Evolutionary conservation across 1,284 basidiomycete species (phyloP).

Genomic region (Heterobasidion occidentale): DNA sequence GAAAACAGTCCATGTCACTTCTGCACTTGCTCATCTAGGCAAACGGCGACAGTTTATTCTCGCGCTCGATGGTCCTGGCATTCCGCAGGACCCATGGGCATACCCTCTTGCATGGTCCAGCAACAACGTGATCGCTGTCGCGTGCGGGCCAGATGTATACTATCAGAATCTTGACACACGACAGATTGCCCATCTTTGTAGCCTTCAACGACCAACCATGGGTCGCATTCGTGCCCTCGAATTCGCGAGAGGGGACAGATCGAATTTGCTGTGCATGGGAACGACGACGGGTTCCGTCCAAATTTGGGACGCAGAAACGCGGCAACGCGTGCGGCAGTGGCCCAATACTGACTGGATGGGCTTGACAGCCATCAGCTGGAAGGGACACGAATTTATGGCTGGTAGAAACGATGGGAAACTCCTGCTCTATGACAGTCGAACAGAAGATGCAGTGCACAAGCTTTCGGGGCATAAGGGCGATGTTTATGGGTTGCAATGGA

Average conservation of each 20-base stretch:
- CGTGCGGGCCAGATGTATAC: constrained; percentile 38
- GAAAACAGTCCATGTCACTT: constrained; percentile 25
- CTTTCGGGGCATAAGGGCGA: constrained; percentile 30
- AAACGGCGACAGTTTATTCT: constrained; percentile 37
- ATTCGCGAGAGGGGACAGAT: constrained; percentile 25
- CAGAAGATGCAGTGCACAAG: constrained; percentile 18
- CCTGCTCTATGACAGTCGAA: constrained; percentile 29
- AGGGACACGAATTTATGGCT: constrained; percentile 28
- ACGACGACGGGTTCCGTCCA: constrained; percentile 30
- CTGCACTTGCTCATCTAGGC: constrained; percentile 33
- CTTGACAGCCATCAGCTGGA: constrained; percentile 37
- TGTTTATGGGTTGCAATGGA: constrained; percentile 39
- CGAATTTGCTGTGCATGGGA: constrained; percentile 29
- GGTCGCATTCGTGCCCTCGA: constrained; percentile 29
- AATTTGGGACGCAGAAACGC: constrained; percentile 30
- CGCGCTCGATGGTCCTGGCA: constrained; percentile 41
- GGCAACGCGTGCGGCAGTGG: constrained; percentile 25
- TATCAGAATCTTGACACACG: constrained; percentile 40
- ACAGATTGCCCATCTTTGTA: constrained; percentile 33
- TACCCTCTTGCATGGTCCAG: constrained; percentile 40
- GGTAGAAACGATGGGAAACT: constrained; percentile 32
- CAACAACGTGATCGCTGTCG: constrained; percentile 38
- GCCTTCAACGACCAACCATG: constrained; percentile 18
- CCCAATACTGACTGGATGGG: constrained; percentile 22
- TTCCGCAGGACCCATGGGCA: constrained; percentile 35